Percentiles rank a stretch among this genome's conserved stretches.
Conservation (phyloP, 169 alveolate species). For the Babesia divergens region DNA sequence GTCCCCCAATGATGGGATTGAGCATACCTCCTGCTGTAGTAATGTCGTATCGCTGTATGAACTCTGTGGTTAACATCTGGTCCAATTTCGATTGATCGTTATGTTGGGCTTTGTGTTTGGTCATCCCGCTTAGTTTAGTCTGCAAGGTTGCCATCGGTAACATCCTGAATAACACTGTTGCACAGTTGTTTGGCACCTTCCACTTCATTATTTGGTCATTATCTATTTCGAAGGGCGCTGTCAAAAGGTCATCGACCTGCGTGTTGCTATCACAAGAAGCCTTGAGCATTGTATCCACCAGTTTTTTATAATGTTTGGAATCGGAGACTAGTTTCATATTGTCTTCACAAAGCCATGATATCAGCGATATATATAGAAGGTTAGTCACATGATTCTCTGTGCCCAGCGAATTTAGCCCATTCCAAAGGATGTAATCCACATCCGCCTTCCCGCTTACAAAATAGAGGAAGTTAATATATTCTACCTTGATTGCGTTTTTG, state of each 20-base stretch:
- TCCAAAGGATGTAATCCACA: slow-evolving; percentile 12
- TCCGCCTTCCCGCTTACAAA: slow-evolving; percentile 15
- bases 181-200: slow-evolving; percentile 11
- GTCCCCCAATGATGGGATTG: slow-evolving; percentile 18
- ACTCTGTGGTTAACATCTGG: not conserved
- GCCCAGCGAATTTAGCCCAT: not conserved
- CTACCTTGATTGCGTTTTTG: not conserved
- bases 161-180: slow-evolving; percentile 9
- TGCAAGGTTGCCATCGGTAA: not conserved
- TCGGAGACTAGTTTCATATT: not conserved
- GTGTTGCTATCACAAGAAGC: not conserved
- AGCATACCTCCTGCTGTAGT: not conserved
- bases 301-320: slow-evolving; percentile 6
- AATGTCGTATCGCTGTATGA: not conserved
- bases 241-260: slow-evolving; percentile 9
- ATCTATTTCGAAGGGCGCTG: slow-evolving; percentile 5
- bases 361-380: not conserved
- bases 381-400: not conserved
- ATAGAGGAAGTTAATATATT: slow-evolving; percentile 12
- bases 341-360: slow-evolving; percentile 2
- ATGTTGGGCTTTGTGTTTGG: not conserved
- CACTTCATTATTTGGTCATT: not conserved
- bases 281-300: not conserved
- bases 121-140: not conserved
- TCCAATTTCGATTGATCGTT: not conserved